Base-by-base conservation (phyloP, 192 early-diverging fungal species). In the Ramicandelaber brevisporus region DNA sequence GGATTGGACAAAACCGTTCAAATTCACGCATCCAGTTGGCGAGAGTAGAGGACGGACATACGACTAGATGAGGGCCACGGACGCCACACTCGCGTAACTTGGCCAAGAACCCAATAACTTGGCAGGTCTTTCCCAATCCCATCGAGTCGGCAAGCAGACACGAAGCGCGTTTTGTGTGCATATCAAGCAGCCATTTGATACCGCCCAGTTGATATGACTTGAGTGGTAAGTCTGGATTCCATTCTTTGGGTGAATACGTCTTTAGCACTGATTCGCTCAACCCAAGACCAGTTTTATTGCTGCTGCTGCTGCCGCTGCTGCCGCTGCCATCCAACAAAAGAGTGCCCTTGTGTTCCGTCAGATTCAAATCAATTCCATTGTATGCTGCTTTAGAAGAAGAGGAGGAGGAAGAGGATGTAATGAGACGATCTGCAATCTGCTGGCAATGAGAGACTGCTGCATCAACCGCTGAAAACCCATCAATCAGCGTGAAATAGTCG, bases 21-120 rank as follows among this genome's bases (percentile, higher is more conserved):
- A 87, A 76, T 52, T 92, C 86, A 29, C 80, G 72, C 29, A 78
- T 32, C 86, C 86, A 92, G 50, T 92, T 92, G 10, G 70, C 68
- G n/a, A 84, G 33, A 4, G 79, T 83, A 10, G 86, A 87, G 4
- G 86, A 55, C 14, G 86, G 86, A 2, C 81, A 79, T 22, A 92
- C 55, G 7, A 92, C 54, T 16, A 92, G 34, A 41, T 73, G 73
- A 3, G 79, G 78, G 0, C 73, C 68, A 1, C 44, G 31, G 0
- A 57, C 33, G 2, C 62, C 49, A 21, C 57, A 51, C 16, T 54
- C 53, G 12, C 44, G 43, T 3, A 80, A 37, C 5, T 57, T 44
- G 4, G 49, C 73, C 17, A 92, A 28, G 34, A 85, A 86, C 15
- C 65, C 44, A 41, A 92, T 86, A 5, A 86, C 74, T 30, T 92